These are phyloP conservation scores for Aphanomyces stellatus DNA, from an alignment of 352 stramenopile species.

Conservation along the genomic window DNA sequence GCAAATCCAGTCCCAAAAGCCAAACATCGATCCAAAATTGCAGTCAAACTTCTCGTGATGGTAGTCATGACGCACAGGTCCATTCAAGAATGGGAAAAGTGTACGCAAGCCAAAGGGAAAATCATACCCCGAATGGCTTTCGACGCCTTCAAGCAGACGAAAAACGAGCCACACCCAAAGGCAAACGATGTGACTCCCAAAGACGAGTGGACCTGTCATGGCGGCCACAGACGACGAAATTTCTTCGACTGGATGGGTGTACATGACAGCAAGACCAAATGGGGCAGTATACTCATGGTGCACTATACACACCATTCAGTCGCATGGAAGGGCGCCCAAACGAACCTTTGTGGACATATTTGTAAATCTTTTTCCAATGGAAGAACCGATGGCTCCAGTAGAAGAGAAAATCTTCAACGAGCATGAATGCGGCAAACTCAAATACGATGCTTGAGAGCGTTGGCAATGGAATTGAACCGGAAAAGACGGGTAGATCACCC, in stretches of 20 bases:
- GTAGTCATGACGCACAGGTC: conserved; percentile 4
- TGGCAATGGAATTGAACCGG: background rate
- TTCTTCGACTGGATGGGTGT: no score
- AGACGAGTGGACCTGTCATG: conserved; percentile 13
- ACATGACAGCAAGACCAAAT: conserved; percentile 16
- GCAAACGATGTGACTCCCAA: conserved; percentile 8
- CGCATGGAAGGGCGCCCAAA: no score
- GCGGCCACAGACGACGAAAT: background rate
- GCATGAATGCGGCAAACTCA: background rate
- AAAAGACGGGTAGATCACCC: background rate
- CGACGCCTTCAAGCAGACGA: conserved; percentile 17
- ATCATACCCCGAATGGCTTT: conserved; percentile 17
- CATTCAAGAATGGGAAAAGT: background rate
- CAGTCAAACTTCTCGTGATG: conserved; percentile 19
- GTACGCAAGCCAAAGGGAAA: background rate
- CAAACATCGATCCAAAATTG: conserved; percentile 9
- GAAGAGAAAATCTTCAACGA: conserved; percentile 14
- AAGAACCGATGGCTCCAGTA: conserved; percentile 22
- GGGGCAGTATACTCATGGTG: conserved; percentile 17
- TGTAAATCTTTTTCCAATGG: conserved; percentile 21
- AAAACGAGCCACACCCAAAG: conserved; percentile 17
- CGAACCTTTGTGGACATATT: conserved; percentile 23
- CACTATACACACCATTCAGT: no score
- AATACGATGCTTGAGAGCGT: background rate
- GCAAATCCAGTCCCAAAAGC: conserved; percentile 16